Base-by-base conservation (phyloP, 2,329 filamentous ascomycete genomes). In the Nemania bipapillata region DNA sequence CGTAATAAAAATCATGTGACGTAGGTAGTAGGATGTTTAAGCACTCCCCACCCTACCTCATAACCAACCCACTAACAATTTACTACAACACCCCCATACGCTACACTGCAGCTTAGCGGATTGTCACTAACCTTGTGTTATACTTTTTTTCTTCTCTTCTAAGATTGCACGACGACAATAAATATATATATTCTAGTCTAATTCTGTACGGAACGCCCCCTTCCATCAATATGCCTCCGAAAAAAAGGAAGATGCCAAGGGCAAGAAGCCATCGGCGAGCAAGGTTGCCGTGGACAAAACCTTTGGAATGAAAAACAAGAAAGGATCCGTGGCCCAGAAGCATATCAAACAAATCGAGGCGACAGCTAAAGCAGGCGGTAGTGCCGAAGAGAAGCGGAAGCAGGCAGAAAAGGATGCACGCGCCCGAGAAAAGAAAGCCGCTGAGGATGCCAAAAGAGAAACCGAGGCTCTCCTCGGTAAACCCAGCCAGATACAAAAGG, bases 281-380 rank as follows among this genome's bases (percentile, higher is more conserved):
- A 93, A 93, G 83, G 77, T 85, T 52, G 92, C 94, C 72, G 93
- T 96, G 71, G 96, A 99, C 86, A 96, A 95, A 84, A 97, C 96
- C 56, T 99, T 99, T 86, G 96, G 96, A 76, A 98, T 99, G 96
- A 99, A 99, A 85, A 99, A 99, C 80, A 99, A 99, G 86, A 99
- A 97, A 86, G 96, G 96, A 74, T 91, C 89, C 65, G 90, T 89
- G 60, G 95, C 94, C 63, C 93, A 98, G 83, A 97, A 90, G 82
- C 89, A 94, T 75, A 98, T 99, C 79, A 91, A 92, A 67, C 92
- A 94, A 77, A 88, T 99, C 80, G 84, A 90, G 74, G 87, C 90
- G 54, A 91, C 94, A 76, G 87, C 90, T 60, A 89, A 91, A 74
- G 86, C 87, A 65, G 90, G 91, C 75, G 93, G 93, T 70, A 91